These are phyloP conservation scores for Myriosclerotinia duriaeana DNA, from an alignment of 2,329 filamentous ascomycete genomes.

Conservation along the genomic window DNA sequence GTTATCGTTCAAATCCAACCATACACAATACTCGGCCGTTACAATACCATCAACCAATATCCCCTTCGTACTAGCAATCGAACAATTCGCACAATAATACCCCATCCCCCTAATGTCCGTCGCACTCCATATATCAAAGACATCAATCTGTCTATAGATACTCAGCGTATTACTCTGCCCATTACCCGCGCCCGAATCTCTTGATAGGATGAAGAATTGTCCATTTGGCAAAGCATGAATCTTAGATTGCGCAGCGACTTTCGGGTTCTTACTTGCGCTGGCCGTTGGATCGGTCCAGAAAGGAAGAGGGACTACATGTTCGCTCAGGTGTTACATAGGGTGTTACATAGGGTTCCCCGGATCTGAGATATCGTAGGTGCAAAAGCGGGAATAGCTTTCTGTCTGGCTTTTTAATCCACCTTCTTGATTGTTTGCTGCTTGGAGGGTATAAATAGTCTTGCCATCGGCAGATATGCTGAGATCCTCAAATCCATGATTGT, in stretches of 20 bases:
- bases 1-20: slow-evolving; percentile 68
- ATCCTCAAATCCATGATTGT: slow-evolving; percentile 76
- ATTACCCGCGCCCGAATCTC: slow-evolving; percentile 61
- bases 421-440: slow-evolving; percentile 63
- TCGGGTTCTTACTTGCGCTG: slow-evolving; percentile 46
- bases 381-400: slow-evolving; percentile 58
- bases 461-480: slow-evolving; percentile 63
- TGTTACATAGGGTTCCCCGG: slow-evolving; percentile 47
- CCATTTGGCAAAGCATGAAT: slow-evolving; percentile 62
- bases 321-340: slow-evolving; percentile 53
- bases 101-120: slow-evolving; percentile 57
- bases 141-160: slow-evolving; percentile 66
- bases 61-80: slow-evolving; percentile 47
- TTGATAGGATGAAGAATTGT: slow-evolving; percentile 66
- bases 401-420: slow-evolving; percentile 56
- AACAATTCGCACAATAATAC: slow-evolving; percentile 44
- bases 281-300: slow-evolving; percentile 51
- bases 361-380: slow-evolving; percentile 61
- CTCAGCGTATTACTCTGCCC: slow-evolving; percentile 54
- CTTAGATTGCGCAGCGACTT: slow-evolving; percentile 66
- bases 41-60: slow-evolving; percentile 54
- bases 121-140: slow-evolving; percentile 62
- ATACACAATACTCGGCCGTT: slow-evolving; percentile 62
- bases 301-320: slow-evolving; percentile 67
- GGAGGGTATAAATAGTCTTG: slow-evolving; percentile 62